Percentiles rank a stretch among this genome's conserved stretches.
phyloP scores from a whole-genome alignment of 78 protist species.

The Guillardia theta region DNA sequence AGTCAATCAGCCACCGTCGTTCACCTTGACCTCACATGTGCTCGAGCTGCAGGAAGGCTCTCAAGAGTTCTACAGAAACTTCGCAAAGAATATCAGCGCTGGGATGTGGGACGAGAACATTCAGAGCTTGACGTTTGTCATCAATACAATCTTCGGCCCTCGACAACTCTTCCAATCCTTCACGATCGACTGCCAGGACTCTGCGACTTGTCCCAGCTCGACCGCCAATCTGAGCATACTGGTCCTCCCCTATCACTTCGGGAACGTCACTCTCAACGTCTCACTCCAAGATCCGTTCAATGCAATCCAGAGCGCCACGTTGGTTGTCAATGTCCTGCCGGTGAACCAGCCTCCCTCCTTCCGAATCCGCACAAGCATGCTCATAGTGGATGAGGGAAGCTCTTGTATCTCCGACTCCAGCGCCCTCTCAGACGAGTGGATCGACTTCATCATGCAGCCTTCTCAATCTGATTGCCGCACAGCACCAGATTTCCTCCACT shows the following conservation, averaged over 20 bases:
- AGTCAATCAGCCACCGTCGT: background rate
- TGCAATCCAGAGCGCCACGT: background rate
- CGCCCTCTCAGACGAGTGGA: background rate
- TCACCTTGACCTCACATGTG: background rate
- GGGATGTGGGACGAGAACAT: background rate
- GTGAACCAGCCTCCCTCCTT: background rate
- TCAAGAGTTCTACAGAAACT: background rate
- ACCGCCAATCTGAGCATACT: background rate
- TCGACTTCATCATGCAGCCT: background rate
- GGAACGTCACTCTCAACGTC: background rate
- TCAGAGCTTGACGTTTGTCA: background rate
- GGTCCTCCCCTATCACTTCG: background rate
- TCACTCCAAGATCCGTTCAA: background rate
- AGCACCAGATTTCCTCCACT: no score
- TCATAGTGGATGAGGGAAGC: background rate
- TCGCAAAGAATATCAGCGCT: background rate
- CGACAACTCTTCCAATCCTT: background rate
- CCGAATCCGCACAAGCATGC: background rate
- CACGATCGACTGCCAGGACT: background rate
- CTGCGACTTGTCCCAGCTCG: background rate
- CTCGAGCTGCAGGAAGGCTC: background rate
- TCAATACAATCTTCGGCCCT: background rate
- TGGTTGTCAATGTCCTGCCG: background rate
- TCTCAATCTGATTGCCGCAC: background rate
- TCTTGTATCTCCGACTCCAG: background rate